These are phyloP conservation scores for Plectranthus barbatus DNA, from an alignment of 257 asterid genomes.

Conservation along the genomic window DNA sequence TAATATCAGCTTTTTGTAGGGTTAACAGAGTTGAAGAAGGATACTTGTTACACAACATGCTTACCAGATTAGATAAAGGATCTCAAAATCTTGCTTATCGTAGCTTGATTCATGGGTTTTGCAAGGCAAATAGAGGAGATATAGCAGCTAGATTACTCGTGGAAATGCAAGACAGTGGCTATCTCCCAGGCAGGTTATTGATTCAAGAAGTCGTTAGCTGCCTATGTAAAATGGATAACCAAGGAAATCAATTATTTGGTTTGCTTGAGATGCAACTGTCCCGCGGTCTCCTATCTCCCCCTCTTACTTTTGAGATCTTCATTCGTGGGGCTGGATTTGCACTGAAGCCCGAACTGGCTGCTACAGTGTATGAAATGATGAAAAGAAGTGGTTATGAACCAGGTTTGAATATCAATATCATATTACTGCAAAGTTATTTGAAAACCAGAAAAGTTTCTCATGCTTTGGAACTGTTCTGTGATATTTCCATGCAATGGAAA, in stretches of 20 bases:
- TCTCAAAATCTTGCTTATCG: constrained; percentile 39
- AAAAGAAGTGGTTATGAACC: constrained; percentile 29
- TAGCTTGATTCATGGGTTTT: constrained; percentile 51
- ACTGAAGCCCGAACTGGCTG: constrained; percentile 49
- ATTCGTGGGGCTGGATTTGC: constrained; percentile 88
- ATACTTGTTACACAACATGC: constrained; percentile 42
- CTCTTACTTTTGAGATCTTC: constrained; percentile 35
- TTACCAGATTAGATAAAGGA: constrained; percentile 30
- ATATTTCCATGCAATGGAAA: constrained; percentile 24
- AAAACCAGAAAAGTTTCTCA: constrained; percentile 28
- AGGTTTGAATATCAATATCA: constrained; percentile 27
- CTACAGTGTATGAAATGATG: constrained; percentile 53
- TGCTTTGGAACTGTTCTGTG: constrained; percentile 41
- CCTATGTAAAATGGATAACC: constrained; percentile 41
- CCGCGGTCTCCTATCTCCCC: constrained; percentile 15
- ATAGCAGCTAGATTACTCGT: constrained; percentile 58
- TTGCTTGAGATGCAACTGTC: constrained; percentile 59
- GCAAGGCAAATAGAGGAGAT: constrained; percentile 46
- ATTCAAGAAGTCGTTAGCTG: constrained; percentile 47
- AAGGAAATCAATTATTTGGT: constrained; percentile 42
- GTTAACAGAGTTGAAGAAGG: constrained; percentile 57
- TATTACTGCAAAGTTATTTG: constrained; percentile 50
- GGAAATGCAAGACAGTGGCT: constrained; percentile 84
- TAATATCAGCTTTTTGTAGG: constrained; percentile 57
- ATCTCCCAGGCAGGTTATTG: constrained; percentile 28